Base-by-base conservation (phyloP, 352 stramenopile genomes). In the Pythium aphanidermatum region DNA sequence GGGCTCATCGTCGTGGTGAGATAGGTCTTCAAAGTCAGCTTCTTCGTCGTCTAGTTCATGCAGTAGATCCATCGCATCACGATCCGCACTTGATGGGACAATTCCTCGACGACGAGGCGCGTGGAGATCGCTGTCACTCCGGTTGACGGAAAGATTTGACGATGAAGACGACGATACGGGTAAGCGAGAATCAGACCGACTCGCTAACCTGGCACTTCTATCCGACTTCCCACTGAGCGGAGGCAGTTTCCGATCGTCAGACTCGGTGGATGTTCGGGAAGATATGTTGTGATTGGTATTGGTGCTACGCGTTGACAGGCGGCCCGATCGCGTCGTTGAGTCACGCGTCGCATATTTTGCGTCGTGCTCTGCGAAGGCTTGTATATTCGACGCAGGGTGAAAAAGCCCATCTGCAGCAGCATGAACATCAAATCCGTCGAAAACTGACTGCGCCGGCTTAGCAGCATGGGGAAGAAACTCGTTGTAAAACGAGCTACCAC, bases 351-450 rank as follows among this genome's bases (percentile, higher is more conserved):
- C 30, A 47, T 83, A 89, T 50, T 83, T 83, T n/a, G 68, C 68
- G 45, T 89, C 76, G 46, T 89, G 73, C 48, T 88, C 77, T 8
- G 76, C 68, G 39, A 92, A 92, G 10, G 80, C 80, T 30, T 85
- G 71, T 17, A 92, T 81, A 14, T 69, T 61, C 3, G 76, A 89
- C 6, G 74, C 80, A 5, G 80, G 80, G 37, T 92, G 80, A 40
- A 89, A 92, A 5, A 88, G 55, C 0, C 80, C 79, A 10, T 86
- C 80, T 7, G 74, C 76, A 6, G 76, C 76, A 12, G 76, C 76
- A 20, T 89, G 64, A 8, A 81, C 36, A 25, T 67, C 53, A 43
- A 85, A 83, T 17, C 67, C 55, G 10, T 80, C 66, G 36, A 88
- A 83, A 45, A 77, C 68, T 17, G 64, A 70, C 16, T 34, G 23